Base-by-base conservation (phyloP, 2,329 filamentous ascomycete genomes). In the Trichoderma polysporum region DNA sequence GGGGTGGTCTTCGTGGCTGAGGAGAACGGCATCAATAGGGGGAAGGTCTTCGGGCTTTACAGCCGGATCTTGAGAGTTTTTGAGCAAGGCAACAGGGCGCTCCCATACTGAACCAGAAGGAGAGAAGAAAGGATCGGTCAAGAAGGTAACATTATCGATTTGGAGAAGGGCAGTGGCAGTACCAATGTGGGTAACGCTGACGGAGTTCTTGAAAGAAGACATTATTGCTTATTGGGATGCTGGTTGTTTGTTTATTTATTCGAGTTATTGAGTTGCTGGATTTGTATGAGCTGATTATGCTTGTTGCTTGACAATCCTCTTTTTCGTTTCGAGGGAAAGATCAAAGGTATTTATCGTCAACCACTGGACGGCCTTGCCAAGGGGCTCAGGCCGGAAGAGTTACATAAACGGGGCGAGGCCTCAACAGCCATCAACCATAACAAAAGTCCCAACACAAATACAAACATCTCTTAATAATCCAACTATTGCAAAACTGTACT, bases 1-100 rank as follows among this genome's bases (percentile, higher is more conserved):
- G 0, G 75, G 74, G 66, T 85, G 83, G 71, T 85, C 81, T 71
- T 85, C 83, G 66, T 85, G 83, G 71, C 80, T 83, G 9, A 85
- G 76, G 0, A 84, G 76, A 3, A 85, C 74, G n/a, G 78, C 82
- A 58, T 84, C 82, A 68, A 85, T 82, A 10, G 73, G 72, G 0
- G 83, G 83, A 0, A 84, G 75, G 1, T 80, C 64, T 1, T 76
- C 68, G 0, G 84, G 73, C 0, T 69, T 60, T 0, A 83, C 69
- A 2, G 79, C 79, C 0, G 81, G 79, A 1, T 69, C 68, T 33
- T 78, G 73, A 13, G 73, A 70, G 27, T 70, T 75, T 15, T 74
- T 76, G 10, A 82, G 73, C 2, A 74, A 33, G 2, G 58, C 27
- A 5, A 71, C 37, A 27, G 74, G 74, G 1, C 71, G 17, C 7